Conservation (phyloP, 1,284 basidiomycete genomes). For the Microbotryum silenes-acaulis region DNA sequence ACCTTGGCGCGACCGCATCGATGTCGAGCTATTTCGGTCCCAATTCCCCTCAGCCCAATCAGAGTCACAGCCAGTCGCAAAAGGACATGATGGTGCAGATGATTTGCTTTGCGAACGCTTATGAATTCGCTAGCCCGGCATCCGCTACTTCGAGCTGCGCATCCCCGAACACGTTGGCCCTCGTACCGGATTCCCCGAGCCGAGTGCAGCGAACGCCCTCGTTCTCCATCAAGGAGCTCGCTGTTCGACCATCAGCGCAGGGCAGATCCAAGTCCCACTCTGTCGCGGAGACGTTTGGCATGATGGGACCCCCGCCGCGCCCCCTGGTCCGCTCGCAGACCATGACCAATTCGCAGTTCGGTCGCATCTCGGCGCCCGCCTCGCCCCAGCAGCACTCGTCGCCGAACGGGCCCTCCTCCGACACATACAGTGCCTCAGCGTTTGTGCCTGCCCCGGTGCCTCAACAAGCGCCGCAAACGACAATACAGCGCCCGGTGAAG, state of each 20-base stretch:
- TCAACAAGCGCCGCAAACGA: background rate
- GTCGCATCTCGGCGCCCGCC: background rate
- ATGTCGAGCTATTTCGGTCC: too few species aligned
- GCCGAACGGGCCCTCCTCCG: background rate
- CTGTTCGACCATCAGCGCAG: background rate
- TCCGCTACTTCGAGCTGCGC: too few species aligned
- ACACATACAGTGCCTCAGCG: background rate
- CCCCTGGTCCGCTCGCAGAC: background rate
- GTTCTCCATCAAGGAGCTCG: background rate
- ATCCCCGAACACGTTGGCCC: too few species aligned
- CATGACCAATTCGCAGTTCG: constrained; percentile 12
- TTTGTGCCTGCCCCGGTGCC: background rate
- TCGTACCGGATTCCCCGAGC: background rate
- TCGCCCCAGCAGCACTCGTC: constrained; percentile 1
- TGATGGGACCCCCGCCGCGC: constrained; percentile 7
- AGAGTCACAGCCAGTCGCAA: too few species aligned
- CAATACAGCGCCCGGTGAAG: background rate
- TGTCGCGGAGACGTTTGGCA: background rate
- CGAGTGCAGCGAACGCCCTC: background rate
- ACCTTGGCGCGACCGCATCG: too few species aligned
- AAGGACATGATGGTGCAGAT: too few species aligned
- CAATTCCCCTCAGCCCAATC: too few species aligned
- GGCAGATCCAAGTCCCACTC: background rate
- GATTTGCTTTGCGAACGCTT: too few species aligned
- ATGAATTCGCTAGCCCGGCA: too few species aligned